Conservation (phyloP, 1,284 basidiomycete species). For the Trametes pubescens region DNA sequence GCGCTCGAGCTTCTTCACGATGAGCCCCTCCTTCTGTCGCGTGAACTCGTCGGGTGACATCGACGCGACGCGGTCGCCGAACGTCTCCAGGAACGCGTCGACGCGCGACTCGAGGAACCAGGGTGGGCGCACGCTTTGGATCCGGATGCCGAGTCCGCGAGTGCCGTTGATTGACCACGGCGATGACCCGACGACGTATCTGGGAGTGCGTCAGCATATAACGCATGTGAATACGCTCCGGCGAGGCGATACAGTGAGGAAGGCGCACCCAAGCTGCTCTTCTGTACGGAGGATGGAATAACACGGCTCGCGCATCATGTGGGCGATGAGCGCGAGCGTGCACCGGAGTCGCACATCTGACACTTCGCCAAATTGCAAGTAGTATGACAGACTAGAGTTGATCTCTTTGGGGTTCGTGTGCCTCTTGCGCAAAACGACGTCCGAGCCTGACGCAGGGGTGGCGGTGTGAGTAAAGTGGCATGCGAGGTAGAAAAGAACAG, state of each 20-base stretch:
- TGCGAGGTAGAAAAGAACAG: background rate
- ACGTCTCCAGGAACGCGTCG: conserved; percentile 38
- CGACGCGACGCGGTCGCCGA: conserved; percentile 32
- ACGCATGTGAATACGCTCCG: background rate
- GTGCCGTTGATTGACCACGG: conserved; percentile 34
- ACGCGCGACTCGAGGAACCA: conserved; percentile 40
- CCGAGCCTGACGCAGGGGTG: conserved; percentile 29
- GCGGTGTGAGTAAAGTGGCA: background rate
- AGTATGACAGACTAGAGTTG: conserved; percentile 41
- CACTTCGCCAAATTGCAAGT: conserved; percentile 41
- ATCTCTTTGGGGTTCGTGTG: conserved; percentile 39
- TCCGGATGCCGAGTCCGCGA: conserved; percentile 38
- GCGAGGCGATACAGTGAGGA: background rate
- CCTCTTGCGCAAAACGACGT: conserved; percentile 32
- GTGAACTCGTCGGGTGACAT: conserved; percentile 34
- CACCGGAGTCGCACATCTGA: conserved; percentile 33
- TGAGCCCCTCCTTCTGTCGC: conserved; percentile 39
- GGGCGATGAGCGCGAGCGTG: conserved; percentile 36
- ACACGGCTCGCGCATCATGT: conserved; percentile 40
- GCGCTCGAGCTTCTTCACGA: conserved; percentile 39
- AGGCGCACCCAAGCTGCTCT: conserved; percentile 42
- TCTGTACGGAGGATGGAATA: conserved; percentile 41
- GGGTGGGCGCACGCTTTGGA: conserved; percentile 40
- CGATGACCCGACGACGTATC: conserved; percentile 39
- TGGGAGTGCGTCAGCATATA: conserved; percentile 5